Conservation (phyloP, 179 eudicot species). For the Monotropa hypopitys region DNA sequence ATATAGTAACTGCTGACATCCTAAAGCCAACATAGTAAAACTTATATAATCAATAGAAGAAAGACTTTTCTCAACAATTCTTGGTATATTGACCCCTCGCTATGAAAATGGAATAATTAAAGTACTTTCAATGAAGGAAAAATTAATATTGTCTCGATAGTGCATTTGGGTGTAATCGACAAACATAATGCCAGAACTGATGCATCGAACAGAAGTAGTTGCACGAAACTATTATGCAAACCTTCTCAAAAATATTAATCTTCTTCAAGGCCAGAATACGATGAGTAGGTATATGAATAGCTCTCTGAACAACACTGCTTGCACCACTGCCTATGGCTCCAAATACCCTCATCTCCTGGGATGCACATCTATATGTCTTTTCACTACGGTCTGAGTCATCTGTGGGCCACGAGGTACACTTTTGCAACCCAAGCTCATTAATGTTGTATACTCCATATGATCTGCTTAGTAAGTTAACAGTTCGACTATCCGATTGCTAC, state of each 20-base stretch:
- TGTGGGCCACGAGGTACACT: conserved; percentile 50
- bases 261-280: conserved; percentile 83
- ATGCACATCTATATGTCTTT: conserved; percentile 72
- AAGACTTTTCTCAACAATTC: background rate
- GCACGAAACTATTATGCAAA: conserved; percentile 10
- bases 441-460: conserved; percentile 92
- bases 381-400: conserved; percentile 50
- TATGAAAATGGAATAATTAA: background rate
- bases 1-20: background rate
- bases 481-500: conserved; percentile 64
- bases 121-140: background rate
- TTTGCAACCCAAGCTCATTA: conserved; percentile 82
- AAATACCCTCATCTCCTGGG: conserved; percentile 86
- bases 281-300: conserved; percentile 81
- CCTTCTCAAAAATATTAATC: conserved; percentile 96
- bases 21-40: background rate
- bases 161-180: background rate
- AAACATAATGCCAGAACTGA: background rate
- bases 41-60: background rate
- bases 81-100: background rate
- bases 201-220: background rate
- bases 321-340: conserved; percentile 97
- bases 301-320: conserved; percentile 95
- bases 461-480: conserved; percentile 80
- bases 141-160: background rate